phyloP scores from a whole-genome alignment of 495 filamentous ascomycete species.

The Xylaria intraflava region DNA sequence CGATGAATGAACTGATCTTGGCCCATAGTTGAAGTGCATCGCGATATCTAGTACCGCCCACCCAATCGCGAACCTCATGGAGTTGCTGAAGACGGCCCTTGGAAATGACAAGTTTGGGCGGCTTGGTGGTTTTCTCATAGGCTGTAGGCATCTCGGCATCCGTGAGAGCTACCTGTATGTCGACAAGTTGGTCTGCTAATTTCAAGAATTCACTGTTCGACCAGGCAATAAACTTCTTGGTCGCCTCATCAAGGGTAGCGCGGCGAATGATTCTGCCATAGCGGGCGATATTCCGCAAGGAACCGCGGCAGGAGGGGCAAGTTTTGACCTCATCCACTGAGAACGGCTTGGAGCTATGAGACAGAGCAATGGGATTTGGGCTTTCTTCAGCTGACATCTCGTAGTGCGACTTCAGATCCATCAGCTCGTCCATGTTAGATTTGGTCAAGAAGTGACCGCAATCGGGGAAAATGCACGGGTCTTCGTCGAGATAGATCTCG shows the following conservation, averaged over 20 bases:
- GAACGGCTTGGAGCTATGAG: slow-evolving; percentile 42
- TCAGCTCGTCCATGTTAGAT: slow-evolving; percentile 57
- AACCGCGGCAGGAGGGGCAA: slow-evolving; percentile 59
- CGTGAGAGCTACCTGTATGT: slow-evolving; percentile 16
- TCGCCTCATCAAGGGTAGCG: slow-evolving; percentile 58
- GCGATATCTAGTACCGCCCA: slow-evolving; percentile 32
- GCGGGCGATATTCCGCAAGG: slow-evolving; percentile 54
- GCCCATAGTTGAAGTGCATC: slow-evolving; percentile 33
- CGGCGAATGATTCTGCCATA: slow-evolving; percentile 62
- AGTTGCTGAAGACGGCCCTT: slow-evolving; percentile 16
- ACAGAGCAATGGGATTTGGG: slow-evolving; percentile 33
- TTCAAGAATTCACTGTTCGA: slow-evolving; percentile 43
- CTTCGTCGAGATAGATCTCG: slow-evolving; percentile 51
- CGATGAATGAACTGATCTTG: slow-evolving; percentile 37
- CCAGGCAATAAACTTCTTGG: slow-evolving; percentile 58
- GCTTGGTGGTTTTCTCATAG: not conserved
- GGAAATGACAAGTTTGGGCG: not conserved
- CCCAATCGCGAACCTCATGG: slow-evolving; percentile 20
- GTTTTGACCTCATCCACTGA: slow-evolving; percentile 47
- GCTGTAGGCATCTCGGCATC: not conserved
- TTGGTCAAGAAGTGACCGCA: slow-evolving; percentile 64
- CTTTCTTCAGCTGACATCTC: slow-evolving; percentile 36
- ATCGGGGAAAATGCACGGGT: slow-evolving; percentile 55
- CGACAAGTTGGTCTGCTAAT: slow-evolving; percentile 29
- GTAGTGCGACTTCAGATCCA: slow-evolving; percentile 58